Evolutionary conservation across 2,329 filamentous ascomycete genomes (phyloP).

Genomic region (Scedosporium aurantiacum): DNA sequence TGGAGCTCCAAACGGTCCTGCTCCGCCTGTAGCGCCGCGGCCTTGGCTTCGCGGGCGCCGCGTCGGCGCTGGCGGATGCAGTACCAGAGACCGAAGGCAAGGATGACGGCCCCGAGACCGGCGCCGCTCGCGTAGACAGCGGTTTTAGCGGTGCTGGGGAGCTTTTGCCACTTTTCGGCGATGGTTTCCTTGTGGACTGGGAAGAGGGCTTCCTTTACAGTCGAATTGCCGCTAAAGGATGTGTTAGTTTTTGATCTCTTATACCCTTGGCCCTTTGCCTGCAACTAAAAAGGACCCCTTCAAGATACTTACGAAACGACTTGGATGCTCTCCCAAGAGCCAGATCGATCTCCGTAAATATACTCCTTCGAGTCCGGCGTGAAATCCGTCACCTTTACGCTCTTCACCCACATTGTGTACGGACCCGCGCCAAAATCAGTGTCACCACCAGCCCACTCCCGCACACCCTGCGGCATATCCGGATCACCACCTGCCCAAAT

Average conservation of each 20-base stretch:
- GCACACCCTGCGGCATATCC: slow-evolving; percentile 41
- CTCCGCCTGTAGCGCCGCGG: slow-evolving; percentile 31
- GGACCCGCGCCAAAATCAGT: slow-evolving; percentile 57
- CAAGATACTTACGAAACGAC: slow-evolving; percentile 33
- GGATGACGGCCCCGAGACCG: slow-evolving; percentile 25
- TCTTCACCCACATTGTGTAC: slow-evolving; percentile 65
- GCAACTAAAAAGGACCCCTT: background rate
- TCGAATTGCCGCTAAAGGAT: slow-evolving; percentile 45
- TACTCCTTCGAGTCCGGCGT: slow-evolving; percentile 52
- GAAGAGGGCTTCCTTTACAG: slow-evolving; percentile 33
- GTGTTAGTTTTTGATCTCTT: slow-evolving; percentile 13
- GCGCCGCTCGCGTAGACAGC: slow-evolving; percentile 39
- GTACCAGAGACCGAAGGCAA: slow-evolving; percentile 35
- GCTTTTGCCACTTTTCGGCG: slow-evolving; percentile 41
- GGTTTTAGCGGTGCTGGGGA: slow-evolving; percentile 38
- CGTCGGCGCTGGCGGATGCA: slow-evolving; percentile 43
- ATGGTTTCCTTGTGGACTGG: slow-evolving; percentile 29
- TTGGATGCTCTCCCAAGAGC: slow-evolving; percentile 54
- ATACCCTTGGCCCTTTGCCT: background rate
- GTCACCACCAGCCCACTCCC: slow-evolving; percentile 58
- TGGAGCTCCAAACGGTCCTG: slow-evolving; percentile 41
- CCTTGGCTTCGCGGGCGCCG: slow-evolving; percentile 38
- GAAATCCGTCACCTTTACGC: slow-evolving; percentile 42
- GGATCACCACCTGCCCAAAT: slow-evolving; percentile 56
- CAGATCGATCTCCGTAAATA: slow-evolving; percentile 49